phyloP scores from a whole-genome alignment of 2,329 filamentous ascomycete genomes.

The Colletotrichum cereale region DNA sequence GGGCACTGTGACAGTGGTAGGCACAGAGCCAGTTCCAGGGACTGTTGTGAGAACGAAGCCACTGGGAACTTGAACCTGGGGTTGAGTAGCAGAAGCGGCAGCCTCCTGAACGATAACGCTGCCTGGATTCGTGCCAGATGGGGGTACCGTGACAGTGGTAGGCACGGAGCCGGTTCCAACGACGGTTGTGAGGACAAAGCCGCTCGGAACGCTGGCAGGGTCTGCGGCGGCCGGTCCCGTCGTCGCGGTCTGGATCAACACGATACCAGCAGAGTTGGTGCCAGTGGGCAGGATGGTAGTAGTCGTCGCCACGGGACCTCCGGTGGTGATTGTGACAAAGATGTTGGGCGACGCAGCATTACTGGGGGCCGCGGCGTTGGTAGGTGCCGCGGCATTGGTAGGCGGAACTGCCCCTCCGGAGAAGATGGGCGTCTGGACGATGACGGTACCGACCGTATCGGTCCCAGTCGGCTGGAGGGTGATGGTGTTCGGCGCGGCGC shows the following conservation, averaged over 20 bases:
- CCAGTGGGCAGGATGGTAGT: slow-evolving; percentile 25
- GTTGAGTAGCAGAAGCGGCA: not conserved
- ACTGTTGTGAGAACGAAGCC: not conserved
- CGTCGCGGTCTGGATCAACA: slow-evolving; percentile 32
- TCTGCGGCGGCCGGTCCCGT: not conserved
- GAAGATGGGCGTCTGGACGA: slow-evolving; percentile 35
- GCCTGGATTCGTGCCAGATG: slow-evolving; percentile 7
- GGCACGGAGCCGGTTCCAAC: not conserved
- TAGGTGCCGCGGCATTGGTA: not conserved
- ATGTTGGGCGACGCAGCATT: slow-evolving; percentile 1
- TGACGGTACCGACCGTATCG: slow-evolving; percentile 23
- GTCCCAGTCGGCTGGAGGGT: slow-evolving; percentile 26
- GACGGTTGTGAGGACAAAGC: not conserved
- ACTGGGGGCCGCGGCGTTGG: not conserved
- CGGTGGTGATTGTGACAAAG: slow-evolving; percentile 28
- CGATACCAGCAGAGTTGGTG: slow-evolving; percentile 7
- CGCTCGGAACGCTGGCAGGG: slow-evolving; percentile 11
- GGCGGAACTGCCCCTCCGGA: not conserved
- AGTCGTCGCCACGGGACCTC: slow-evolving; percentile 21
- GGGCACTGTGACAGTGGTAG: too few relatives aligned
- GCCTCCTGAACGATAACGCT: not conserved
- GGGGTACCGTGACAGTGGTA: not conserved
- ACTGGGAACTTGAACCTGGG: not conserved
- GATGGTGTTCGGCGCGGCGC: slow-evolving; percentile 14
- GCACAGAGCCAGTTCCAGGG: too few relatives aligned